These are phyloP conservation scores for Phytophthora rubi DNA, from an alignment of 352 stramenopile genomes.

Conservation along the genomic window DNA sequence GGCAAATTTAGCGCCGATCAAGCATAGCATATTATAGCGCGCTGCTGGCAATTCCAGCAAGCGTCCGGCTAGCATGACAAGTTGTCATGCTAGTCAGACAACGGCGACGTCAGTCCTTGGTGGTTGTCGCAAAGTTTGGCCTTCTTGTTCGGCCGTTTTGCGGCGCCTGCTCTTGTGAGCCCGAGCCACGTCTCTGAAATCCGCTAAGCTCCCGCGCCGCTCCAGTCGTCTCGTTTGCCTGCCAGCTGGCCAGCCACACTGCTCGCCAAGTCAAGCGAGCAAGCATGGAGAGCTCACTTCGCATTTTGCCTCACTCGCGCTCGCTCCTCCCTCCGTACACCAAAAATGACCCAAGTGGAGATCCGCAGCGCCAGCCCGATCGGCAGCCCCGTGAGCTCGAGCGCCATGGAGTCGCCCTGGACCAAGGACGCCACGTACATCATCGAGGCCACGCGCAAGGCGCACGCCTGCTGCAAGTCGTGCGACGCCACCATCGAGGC, in stretches of 20 bases:
- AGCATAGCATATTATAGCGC: neutral
- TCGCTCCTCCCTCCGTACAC: neutral
- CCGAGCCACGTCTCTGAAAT: neutral
- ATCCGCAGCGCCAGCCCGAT: slow-evolving; percentile 30
- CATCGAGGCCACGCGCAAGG: slow-evolving; percentile 74
- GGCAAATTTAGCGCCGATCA: neutral
- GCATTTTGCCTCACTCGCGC: slow-evolving; percentile 22
- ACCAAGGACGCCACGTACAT: slow-evolving; percentile 84
- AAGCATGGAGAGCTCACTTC: slow-evolving; percentile 27
- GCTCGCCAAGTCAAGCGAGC: slow-evolving; percentile 1
- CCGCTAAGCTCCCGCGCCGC: neutral
- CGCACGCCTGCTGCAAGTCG: slow-evolving; percentile 78
- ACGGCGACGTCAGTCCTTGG: neutral
- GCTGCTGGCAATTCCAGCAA: neutral
- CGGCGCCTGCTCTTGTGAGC: neutral
- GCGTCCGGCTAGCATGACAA: neutral
- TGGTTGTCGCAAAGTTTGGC: neutral
- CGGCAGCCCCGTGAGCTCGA: slow-evolving; percentile 45
- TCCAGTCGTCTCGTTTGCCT: slow-evolving; percentile 2
- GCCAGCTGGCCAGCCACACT: slow-evolving; percentile 7
- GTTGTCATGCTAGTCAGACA: neutral
- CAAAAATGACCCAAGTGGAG: slow-evolving; percentile 38
- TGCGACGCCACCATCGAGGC: slow-evolving; percentile 73
- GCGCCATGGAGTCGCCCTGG: slow-evolving; percentile 58
- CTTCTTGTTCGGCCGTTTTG: slow-evolving; percentile 5